These are phyloP conservation scores for Pseudocercospora vitis DNA, from an alignment of 2,329 filamentous ascomycete species.

Conservation along the genomic window DNA sequence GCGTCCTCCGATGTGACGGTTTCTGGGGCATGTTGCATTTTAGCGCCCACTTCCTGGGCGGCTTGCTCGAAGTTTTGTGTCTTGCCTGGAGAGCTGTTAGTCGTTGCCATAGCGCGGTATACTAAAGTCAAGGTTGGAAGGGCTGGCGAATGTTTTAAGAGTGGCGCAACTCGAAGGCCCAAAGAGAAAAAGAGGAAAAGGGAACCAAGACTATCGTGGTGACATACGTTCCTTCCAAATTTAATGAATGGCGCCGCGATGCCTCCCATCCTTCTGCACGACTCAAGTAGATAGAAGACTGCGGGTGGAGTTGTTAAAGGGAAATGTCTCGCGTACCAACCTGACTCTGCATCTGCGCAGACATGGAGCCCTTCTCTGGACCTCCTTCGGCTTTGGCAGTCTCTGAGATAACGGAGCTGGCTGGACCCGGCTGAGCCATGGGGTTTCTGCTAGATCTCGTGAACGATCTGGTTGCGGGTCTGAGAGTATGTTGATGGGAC, in stretches of 20 bases:
- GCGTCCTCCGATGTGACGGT: conserved; percentile 43
- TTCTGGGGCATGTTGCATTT: conserved; percentile 34
- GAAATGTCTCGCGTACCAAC: too few species aligned
- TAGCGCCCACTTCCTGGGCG: conserved; percentile 31
- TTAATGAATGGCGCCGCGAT: too few species aligned
- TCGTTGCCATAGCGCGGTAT: conserved; percentile 27
- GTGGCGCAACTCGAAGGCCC: too few species aligned
- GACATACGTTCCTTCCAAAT: too few species aligned
- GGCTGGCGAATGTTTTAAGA: too few species aligned
- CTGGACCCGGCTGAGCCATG: conserved; percentile 24
- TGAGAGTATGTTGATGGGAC: too few species aligned
- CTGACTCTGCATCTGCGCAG: conserved; percentile 39
- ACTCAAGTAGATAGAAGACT: too few species aligned
- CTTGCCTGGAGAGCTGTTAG: neutral
- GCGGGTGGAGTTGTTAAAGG: too few species aligned
- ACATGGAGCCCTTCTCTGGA: conserved; percentile 34
- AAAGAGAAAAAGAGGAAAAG: too few species aligned
- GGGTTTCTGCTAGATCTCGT: conserved; percentile 10
- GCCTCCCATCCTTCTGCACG: too few species aligned
- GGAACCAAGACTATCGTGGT: too few species aligned
- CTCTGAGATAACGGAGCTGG: conserved; percentile 35
- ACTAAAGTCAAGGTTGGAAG: too few species aligned
- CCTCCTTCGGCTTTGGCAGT: conserved; percentile 38
- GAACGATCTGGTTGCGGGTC: neutral
- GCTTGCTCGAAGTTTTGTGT: conserved; percentile 31